phyloP scores from a whole-genome alignment of 352 stramenopile genomes.

The Phytophthora palmivora region DNA sequence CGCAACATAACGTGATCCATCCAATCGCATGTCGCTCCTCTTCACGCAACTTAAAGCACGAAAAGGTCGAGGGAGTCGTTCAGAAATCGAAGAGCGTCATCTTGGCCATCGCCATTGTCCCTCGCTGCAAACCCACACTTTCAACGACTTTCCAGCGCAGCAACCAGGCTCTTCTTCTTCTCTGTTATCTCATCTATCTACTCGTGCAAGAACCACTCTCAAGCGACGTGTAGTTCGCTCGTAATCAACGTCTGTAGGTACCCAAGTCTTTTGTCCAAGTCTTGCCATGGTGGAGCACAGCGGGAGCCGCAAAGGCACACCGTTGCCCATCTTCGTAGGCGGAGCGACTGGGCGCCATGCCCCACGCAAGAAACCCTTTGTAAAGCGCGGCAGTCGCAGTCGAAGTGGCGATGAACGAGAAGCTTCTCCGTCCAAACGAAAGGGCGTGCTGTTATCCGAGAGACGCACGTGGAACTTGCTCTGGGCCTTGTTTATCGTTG shows the following conservation, averaged over 20 bases:
- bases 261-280: background rate
- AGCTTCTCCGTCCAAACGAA: conserved; percentile 2
- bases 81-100: conserved; percentile 16
- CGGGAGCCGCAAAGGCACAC: conserved; percentile 42
- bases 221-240: conserved; percentile 6
- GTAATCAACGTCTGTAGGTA: conserved; percentile 14
- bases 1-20: background rate
- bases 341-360: conserved; percentile 32
- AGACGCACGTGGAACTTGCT: conserved; percentile 53
- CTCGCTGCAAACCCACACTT: background rate
- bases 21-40: background rate
- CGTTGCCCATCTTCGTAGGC: conserved; percentile 47
- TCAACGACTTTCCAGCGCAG: background rate
- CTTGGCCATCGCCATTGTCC: conserved; percentile 13
- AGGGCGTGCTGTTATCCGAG: conserved; percentile 22
- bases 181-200: background rate
- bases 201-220: background rate
- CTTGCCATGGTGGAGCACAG: conserved; percentile 37
- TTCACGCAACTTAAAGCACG: conserved; percentile 8
- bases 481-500: conserved; percentile 52
- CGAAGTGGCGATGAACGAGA: conserved; percentile 34
- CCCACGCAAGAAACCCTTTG: conserved; percentile 41
- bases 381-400: conserved; percentile 40
- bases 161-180: background rate
- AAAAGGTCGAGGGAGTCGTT: background rate